These are phyloP conservation scores for Lecanicillium sp. DNA, from an alignment of 2,329 filamentous ascomycete species.

Conservation along the genomic window DNA sequence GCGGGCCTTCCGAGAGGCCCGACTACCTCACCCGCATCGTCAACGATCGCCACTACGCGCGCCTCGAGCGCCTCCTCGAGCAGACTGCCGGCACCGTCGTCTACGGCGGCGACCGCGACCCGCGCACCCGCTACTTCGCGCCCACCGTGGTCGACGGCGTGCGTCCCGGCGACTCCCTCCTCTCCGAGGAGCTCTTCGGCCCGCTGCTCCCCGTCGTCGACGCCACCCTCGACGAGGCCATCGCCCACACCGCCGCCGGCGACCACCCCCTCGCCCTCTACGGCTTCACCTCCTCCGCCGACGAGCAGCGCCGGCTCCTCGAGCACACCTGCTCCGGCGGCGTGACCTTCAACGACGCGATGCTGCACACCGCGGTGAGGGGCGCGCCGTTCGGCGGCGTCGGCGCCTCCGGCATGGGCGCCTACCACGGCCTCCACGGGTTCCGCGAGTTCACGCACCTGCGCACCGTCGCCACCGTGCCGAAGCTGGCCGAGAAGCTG, in stretches of 20 bases:
- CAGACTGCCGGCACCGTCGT: conserved; percentile 31
- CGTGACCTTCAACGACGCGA: conserved; percentile 44
- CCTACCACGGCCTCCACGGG: conserved; percentile 43
- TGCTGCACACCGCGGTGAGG: conserved; percentile 37
- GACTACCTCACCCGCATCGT: conserved; percentile 29
- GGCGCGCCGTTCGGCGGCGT: conserved; percentile 44
- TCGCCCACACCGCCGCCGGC: conserved; percentile 23
- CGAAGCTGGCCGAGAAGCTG: conserved; percentile 31
- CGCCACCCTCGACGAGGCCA: conserved; percentile 25
- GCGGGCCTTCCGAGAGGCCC: conserved; percentile 16
- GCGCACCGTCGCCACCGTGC: conserved; percentile 31
- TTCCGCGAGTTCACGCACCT: conserved; percentile 38
- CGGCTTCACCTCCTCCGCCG: conserved; percentile 30
- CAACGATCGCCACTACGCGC: conserved; percentile 37
- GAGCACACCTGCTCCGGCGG: conserved; percentile 40
- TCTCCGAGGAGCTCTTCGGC: conserved; percentile 40
- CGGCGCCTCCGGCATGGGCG: conserved; percentile 41
- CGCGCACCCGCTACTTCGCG: conserved; percentile 25
- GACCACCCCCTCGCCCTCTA: conserved; percentile 36
- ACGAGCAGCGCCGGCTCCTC: conserved; percentile 28
- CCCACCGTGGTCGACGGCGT: conserved; percentile 35
- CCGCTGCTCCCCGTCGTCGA: conserved; percentile 37
- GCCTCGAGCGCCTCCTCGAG: conserved; percentile 31
- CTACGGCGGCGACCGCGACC: conserved; percentile 28
- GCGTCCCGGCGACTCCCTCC: conserved; percentile 29